A percentile compares a stretch with the other conserved stretches of the same genome.
phyloP scores from a whole-genome alignment of 2,329 filamentous ascomycete species.

The Botrytis fragariae region DNA sequence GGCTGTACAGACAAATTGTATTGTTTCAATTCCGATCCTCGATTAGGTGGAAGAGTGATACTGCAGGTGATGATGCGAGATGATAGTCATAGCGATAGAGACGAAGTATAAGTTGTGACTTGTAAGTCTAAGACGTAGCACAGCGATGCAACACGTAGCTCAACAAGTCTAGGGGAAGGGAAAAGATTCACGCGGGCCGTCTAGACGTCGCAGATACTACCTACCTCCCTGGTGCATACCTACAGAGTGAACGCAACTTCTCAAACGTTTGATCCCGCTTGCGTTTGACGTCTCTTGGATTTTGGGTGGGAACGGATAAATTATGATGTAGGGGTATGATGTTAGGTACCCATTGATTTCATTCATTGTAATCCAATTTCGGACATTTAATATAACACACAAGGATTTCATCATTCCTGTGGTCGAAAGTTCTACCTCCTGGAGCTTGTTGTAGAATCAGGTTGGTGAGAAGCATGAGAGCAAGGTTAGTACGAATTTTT shows the following conservation, averaged over 20 bases:
- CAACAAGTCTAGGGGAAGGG: not conserved
- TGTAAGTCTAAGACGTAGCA: not conserved
- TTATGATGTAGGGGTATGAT: not conserved
- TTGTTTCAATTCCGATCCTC: not conserved
- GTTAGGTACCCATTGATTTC: not conserved
- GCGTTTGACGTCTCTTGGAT: not conserved
- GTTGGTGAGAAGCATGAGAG: not conserved
- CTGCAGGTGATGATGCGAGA: not conserved
- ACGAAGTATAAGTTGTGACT: not conserved
- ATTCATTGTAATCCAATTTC: not conserved
- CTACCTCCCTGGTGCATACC: not conserved
- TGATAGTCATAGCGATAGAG: not conserved
- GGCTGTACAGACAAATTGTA: not conserved
- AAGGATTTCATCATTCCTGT: not conserved
- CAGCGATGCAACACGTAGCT: not conserved
- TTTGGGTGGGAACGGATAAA: not conserved
- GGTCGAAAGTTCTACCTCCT: not conserved
- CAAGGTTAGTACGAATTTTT: not conserved
- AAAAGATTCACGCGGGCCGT: constrained; percentile 6
- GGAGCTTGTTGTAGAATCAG: not conserved
- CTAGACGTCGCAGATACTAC: not conserved
- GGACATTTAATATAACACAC: not conserved
- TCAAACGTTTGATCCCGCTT: not conserved
- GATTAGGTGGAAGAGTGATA: not conserved
- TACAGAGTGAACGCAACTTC: not conserved